These are phyloP conservation scores for Basipetospora chlamydospora DNA, from an alignment of 2,329 filamentous ascomycete species.

Conservation along the genomic window DNA sequence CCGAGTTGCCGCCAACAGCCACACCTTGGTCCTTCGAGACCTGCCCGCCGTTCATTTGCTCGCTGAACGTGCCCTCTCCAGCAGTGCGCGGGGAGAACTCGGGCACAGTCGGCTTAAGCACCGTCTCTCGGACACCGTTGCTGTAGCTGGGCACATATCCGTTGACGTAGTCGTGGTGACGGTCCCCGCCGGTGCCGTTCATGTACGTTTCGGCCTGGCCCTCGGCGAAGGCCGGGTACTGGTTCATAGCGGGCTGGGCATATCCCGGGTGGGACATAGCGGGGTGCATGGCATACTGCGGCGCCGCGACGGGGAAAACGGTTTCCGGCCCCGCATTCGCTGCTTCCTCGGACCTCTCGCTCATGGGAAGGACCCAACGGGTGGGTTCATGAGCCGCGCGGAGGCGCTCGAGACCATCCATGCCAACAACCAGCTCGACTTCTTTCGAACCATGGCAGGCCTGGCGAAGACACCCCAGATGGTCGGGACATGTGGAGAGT, in stretches of 20 bases:
- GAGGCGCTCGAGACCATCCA: constrained; percentile 66
- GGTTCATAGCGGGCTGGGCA: constrained; percentile 1
- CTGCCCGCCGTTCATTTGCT: not conserved
- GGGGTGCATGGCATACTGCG: constrained; percentile 8
- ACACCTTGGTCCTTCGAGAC: no score
- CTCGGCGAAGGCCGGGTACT: constrained; percentile 6
- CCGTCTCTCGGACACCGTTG: constrained; percentile 20
- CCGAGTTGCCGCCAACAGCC: no score
- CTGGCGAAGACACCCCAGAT: constrained; percentile 14
- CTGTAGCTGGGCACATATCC: constrained; percentile 13
- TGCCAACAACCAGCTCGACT: constrained; percentile 64
- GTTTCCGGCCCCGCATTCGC: constrained; percentile 53
- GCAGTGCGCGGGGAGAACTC: constrained; percentile 20
- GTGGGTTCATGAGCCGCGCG: constrained; percentile 65
- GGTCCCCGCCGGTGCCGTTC: constrained; percentile 7
- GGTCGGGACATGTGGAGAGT: constrained; percentile 16
- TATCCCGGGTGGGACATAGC: constrained; percentile 13
- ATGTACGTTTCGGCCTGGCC: not conserved
- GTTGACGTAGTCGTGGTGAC: constrained; percentile 13
- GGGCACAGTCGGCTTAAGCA: constrained; percentile 24
- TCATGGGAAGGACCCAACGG: constrained; percentile 59
- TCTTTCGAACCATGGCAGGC: constrained; percentile 48
- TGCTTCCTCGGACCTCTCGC: constrained; percentile 57
- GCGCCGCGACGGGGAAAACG: constrained; percentile 13
- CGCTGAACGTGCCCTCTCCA: not conserved